Evolutionary conservation across 345 rosid species (phyloP).

Genomic region (Ceriops tagal): DNA sequence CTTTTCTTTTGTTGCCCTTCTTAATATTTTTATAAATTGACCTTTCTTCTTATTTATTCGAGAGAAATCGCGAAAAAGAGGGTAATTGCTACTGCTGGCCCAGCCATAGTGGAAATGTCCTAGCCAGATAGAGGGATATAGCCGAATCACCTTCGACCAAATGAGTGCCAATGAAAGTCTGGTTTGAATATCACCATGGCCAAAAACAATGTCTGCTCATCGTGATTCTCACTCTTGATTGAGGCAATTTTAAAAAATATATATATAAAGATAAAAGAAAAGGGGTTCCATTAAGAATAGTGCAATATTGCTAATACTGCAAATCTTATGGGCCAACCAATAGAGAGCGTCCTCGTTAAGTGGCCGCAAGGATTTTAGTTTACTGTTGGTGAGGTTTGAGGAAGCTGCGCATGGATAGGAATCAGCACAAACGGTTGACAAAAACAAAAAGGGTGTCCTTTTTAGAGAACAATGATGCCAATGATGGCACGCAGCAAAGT

Average conservation of each 20-base stretch:
- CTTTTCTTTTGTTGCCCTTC: background rate
- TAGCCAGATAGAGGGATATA: background rate
- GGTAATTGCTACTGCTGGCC: background rate
- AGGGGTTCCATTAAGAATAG: no score
- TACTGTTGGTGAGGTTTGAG: no score
- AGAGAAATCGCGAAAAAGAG: no score
- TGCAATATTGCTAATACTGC: background rate
- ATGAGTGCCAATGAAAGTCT: conserved; percentile 13
- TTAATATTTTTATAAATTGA: no score
- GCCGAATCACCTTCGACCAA: conserved; percentile 10
- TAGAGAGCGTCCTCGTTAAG: background rate
- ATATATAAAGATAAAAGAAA: no score
- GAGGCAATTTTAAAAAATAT: no score
- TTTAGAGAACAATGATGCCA: background rate
- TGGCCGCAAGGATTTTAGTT: background rate
- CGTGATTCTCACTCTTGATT: conserved; percentile 4
- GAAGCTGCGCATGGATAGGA: background rate
- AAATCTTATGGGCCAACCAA: background rate
- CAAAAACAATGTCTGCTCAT: conserved; percentile 4
- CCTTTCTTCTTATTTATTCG: no score
- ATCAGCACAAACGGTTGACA: background rate
- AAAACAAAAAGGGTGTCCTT: background rate
- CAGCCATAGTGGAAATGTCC: background rate
- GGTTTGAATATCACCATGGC: conserved; percentile 9
- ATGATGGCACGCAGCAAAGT: background rate